These are phyloP conservation scores for Hypericum androsaemum DNA, from an alignment of 345 rosid species.

Conservation along the genomic window DNA sequence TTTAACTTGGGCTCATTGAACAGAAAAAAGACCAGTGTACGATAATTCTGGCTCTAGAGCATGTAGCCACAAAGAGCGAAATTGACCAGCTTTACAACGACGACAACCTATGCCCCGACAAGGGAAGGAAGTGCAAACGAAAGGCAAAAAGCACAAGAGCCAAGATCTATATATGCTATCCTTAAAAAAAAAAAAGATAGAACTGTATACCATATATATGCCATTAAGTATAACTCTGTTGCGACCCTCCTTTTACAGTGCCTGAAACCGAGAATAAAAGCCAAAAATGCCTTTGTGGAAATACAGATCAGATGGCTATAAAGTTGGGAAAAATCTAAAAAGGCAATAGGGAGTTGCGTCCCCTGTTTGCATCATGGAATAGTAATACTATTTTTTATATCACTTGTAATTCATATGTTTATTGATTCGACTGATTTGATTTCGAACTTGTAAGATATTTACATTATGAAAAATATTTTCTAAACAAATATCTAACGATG, in stretches of 20 bases:
- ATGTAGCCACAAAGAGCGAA: slow-evolving; percentile 22
- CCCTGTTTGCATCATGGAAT: slow-evolving; percentile 39
- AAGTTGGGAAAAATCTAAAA: slow-evolving; percentile 10
- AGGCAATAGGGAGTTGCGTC: slow-evolving; percentile 33
- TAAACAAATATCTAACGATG: no score
- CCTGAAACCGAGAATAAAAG: slow-evolving; percentile 28
- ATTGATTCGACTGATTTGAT: no score
- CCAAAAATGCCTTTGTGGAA: background rate
- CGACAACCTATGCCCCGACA: slow-evolving; percentile 23
- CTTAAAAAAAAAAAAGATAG: no score
- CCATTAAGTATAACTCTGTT: slow-evolving; percentile 7
- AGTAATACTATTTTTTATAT: no score
- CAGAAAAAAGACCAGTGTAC: no score
- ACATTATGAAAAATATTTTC: no score
- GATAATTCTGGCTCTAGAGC: slow-evolving; percentile 2
- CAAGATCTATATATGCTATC: slow-evolving; percentile 9
- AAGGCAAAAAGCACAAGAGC: slow-evolving; percentile 22
- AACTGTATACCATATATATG: slow-evolving; percentile 3
- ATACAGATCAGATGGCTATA: slow-evolving; percentile 12
- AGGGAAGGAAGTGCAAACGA: slow-evolving; percentile 2
- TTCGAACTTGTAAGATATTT: no score
- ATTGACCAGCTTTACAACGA: slow-evolving; percentile 18
- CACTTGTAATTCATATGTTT: no score
- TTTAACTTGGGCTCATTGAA: no score
- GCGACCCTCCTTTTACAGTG: slow-evolving; percentile 21